phyloP scores from a whole-genome alignment of 345 rosid species.

The Syzygium aromaticum region DNA sequence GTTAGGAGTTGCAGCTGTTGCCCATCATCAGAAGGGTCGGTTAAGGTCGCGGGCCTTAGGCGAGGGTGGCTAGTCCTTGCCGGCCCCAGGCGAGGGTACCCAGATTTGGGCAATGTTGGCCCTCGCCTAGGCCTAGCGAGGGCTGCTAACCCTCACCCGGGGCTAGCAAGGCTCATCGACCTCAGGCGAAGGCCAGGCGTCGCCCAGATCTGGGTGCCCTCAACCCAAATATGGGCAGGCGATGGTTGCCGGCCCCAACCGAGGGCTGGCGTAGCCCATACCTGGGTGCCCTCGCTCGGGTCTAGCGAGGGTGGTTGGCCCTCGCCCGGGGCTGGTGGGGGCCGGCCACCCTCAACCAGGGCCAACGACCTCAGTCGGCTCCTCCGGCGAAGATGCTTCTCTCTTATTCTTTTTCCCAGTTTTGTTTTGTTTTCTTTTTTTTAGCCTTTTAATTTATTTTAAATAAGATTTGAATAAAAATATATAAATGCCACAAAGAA shows the following conservation, averaged over 20 bases:
- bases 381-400: accelerated
- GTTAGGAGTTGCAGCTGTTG: accelerated
- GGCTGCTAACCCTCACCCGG: accelerated
- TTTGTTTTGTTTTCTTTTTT: too few species aligned
- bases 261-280: too few species aligned
- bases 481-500: accelerated
- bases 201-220: too few species aligned
- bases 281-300: not conserved
- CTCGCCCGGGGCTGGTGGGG: accelerated
- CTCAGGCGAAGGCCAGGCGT: too few species aligned
- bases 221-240: too few species aligned
- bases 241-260: too few species aligned
- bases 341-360: accelerated
- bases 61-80: accelerated
- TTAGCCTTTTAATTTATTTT: too few species aligned
- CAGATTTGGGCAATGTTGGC: not conserved
- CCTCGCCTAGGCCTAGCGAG: accelerated
- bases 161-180: too few species aligned
- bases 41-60: accelerated
- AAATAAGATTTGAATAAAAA: too few species aligned
- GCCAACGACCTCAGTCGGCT: accelerated
- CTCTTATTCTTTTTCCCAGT: not conserved
- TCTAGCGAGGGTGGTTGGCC: accelerated
- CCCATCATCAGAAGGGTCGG: accelerated
- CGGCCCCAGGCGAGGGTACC: accelerated